Conservation (phyloP, 345 rosid species). For the Sonneratia caseolaris region DNA sequence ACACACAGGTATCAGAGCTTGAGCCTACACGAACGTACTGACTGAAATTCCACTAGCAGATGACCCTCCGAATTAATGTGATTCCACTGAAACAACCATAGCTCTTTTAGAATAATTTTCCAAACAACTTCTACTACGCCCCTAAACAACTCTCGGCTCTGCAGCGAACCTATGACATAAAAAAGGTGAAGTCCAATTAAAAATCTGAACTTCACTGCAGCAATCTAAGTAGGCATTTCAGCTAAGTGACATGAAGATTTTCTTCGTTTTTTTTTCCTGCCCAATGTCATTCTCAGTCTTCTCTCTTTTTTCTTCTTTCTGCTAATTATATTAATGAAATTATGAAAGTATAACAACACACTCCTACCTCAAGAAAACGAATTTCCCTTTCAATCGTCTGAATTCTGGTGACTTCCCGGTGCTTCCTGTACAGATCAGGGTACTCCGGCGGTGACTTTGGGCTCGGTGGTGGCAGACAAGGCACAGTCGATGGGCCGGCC, state of each 20-base stretch:
- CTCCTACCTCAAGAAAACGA: slow-evolving; percentile 74
- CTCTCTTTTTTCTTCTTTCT: no score
- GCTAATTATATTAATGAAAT: not conserved
- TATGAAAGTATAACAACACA: not conserved
- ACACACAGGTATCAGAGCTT: not conserved
- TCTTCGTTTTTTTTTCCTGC: no score
- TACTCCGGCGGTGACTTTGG: slow-evolving; percentile 89
- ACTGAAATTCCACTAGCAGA: no score
- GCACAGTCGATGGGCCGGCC: slow-evolving; percentile 32
- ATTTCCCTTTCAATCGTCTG: slow-evolving; percentile 87
- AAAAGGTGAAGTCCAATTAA: not conserved
- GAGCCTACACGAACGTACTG: not conserved
- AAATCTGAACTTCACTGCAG: no score
- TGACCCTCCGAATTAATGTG: no score
- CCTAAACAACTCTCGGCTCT: not conserved
- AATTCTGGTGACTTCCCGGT: slow-evolving; percentile 65
- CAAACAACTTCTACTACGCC: not conserved
- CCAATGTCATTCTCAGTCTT: no score
- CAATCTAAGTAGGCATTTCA: no score
- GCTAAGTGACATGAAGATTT: no score
- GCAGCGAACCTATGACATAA: not conserved
- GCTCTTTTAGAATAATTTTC: not conserved
- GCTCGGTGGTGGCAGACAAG: slow-evolving; percentile 52
- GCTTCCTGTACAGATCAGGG: slow-evolving; percentile 93
- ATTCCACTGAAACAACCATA: no score